Evolutionary conservation across 2,329 filamentous ascomycete genomes (phyloP), one percentile per base, ranked within the genome.

Genomic region (Fusarium odoratissimum): DNA sequence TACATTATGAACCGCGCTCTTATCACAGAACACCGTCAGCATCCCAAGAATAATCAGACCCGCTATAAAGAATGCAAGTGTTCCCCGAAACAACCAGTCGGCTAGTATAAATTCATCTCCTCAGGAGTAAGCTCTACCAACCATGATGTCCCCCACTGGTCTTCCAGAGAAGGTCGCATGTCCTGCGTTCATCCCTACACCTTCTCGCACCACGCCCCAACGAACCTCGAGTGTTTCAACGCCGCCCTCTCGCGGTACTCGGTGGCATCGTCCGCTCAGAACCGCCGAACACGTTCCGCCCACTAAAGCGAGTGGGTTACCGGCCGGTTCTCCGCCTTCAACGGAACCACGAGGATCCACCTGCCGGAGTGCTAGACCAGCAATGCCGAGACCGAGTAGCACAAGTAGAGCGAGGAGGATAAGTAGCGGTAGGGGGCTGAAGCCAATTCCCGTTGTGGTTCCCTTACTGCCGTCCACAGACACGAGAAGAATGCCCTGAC

Each of bases 271-370:
- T 30, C 86, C 82, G 76, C 83, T 85, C 69, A 89, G 75, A n/a
- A 87, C 86, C 13, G 86, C 87, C 67, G 85, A 87, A 79, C 86
- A 88, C 45, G 82, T 80, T 16, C 86, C 86, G 35, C 83, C 86
- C 28, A 76, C 78, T 40, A 89, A 73, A 4, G 82, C 82, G 30
- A 89, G 82, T 28, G 87, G 87, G 78, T 88, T 89, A 3, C 85
- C 85, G 21, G 79, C 76, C 23, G 79, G 79, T 14, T 76, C 73
- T 45, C 82, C 83, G 61, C 81, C 79, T 11, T 81, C 74, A 19
- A 78, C 80, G 28, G 75, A 74, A 35, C 81, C 80, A 13, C 80
- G 77, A 5, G 80, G 76, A 13, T 83, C 79, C 6, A 85, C 82
- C 35, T 82, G 80, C 14, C 84, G 81, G 52, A 84, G 70, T 17